Evolutionary conservation across 2,329 filamentous ascomycete species (phyloP).

Genomic region (Aspergillus awamori): DNA sequence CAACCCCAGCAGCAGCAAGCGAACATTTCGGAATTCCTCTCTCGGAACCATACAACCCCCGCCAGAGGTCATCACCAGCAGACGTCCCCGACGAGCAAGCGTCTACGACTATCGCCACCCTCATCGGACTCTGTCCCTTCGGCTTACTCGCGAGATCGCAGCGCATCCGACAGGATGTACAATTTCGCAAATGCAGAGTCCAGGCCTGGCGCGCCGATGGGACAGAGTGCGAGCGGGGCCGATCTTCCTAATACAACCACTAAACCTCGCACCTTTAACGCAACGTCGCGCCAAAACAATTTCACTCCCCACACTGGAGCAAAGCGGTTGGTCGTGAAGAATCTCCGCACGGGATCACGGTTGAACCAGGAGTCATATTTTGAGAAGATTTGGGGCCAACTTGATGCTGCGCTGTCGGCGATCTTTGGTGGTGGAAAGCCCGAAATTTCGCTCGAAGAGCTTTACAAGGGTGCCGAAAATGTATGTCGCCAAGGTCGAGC

Average conservation of each 20-base stretch:
- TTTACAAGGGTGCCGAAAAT: constrained; percentile 91
- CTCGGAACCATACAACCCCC: constrained; percentile 32
- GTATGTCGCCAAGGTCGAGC: constrained; percentile 79
- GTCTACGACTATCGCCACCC: constrained; percentile 38
- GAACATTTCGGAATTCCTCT: constrained; percentile 51
- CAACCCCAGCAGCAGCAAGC: constrained; percentile 40
- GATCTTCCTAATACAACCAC: constrained; percentile 29
- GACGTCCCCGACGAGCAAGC: constrained; percentile 45
- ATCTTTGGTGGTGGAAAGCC: constrained; percentile 70
- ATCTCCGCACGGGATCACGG: constrained; percentile 69
- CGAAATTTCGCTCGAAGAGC: constrained; percentile 76
- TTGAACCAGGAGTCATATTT: constrained; percentile 77
- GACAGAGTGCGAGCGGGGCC: constrained; percentile 47
- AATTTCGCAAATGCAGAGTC: constrained; percentile 49
- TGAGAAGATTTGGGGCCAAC: constrained; percentile 70
- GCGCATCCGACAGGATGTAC: constrained; percentile 56
- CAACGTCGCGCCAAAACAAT: constrained; percentile 42
- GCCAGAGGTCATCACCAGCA: constrained; percentile 22
- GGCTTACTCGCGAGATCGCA: constrained; percentile 16
- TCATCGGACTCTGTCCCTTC: constrained; percentile 24
- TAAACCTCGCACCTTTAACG: constrained; percentile 33
- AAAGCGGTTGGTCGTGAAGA: constrained; percentile 91
- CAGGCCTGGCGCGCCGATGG: constrained; percentile 45
- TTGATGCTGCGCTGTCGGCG: constrained; percentile 71
- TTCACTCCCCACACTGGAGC: constrained; percentile 77